Base-by-base conservation (phyloP, 352 stramenopile species). In the Globisporangium solare region DNA sequence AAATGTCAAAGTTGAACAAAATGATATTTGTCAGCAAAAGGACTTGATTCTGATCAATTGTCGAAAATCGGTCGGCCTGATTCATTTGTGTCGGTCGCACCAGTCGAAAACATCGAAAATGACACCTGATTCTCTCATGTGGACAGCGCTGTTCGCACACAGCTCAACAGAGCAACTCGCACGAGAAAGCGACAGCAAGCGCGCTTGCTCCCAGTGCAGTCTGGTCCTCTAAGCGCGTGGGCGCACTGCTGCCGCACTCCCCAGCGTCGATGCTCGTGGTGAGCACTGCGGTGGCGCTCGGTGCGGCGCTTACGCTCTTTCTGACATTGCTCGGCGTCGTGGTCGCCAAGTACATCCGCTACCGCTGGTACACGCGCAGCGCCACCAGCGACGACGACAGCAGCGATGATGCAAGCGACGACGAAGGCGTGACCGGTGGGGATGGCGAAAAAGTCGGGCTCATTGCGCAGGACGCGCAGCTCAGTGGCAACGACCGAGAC, bases 371-470 rank as follows among this genome's bases (percentile, higher is more conserved):
- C 41, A 43, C 43, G 6, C 52, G 32, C 20, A 20, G 42, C 7
- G 56, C 61, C 27, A 66, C 27, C 58, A 67, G 60, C 47, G 62
- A 54, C 56, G 58, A 68, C 45, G 67, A 74, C 10, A 64, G 74
- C 10, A 64, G 47, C 11, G 43, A 48, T 47, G 24, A 27, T 64
- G 20, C 59, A 15, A 18, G 56, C 54, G 22, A 68, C 3, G 27
- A 47, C 13, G 52, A 47, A 10, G 35, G 56, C 10, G 51, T 31
- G 14, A 14, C 40, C 7, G 20, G 51, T 6, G 47, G 41, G 12
- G 53, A 64, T 20, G 37, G 18, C n/a, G 58, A 65, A 21, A 51
- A 55, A 21, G 49, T 56, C 40, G 51, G 46, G 41, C 39, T 60
- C n/a, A 65, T 65, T 14, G 41, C 31, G 1, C 47, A 51, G n/a